phyloP scores from a whole-genome alignment of 495 filamentous ascomycete species.

The Coniosporium apollinis region DNA sequence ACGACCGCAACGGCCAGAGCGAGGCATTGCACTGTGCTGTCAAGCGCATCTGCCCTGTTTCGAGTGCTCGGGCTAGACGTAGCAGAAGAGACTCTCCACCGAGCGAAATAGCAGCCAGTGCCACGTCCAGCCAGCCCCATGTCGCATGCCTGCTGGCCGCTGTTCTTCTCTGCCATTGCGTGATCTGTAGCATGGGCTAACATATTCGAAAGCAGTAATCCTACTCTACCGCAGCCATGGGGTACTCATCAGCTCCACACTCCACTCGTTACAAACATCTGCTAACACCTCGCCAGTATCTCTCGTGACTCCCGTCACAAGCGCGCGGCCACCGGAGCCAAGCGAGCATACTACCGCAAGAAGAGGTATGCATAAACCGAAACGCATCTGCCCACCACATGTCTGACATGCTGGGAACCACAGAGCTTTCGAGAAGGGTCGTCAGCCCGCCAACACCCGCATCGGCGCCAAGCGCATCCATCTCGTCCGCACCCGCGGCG shows the following conservation, averaged over 20 bases:
- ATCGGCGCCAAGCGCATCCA: conserved; percentile 98
- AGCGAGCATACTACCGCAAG: conserved; percentile 85
- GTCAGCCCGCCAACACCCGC: conserved; percentile 97
- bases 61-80: too few relatives aligned
- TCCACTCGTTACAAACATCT: neutral
- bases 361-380: conserved; percentile 49
- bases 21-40: too few relatives aligned
- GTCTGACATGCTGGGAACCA: conserved; percentile 23
- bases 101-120: too few relatives aligned
- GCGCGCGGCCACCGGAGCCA: conserved; percentile 92
- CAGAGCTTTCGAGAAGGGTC: conserved; percentile 97
- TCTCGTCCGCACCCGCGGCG: conserved; percentile 94
- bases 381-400: conserved; percentile 12
- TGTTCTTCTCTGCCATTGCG: too few relatives aligned
- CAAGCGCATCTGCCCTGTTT: too few relatives aligned
- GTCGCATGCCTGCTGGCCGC: too few relatives aligned
- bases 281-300: conserved; percentile 41
- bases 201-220: too few relatives aligned
- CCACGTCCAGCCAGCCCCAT: too few relatives aligned
- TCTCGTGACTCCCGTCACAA: conserved; percentile 98
- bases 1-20: too few relatives aligned
- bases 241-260: conserved; percentile 23
- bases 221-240: conserved; percentile 64
- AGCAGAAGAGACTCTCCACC: too few relatives aligned
- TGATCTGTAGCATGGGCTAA: too few relatives aligned